These are phyloP conservation scores for Neofusicoccum ribis DNA, from an alignment of 2,329 filamentous ascomycete genomes.

Conservation along the genomic window DNA sequence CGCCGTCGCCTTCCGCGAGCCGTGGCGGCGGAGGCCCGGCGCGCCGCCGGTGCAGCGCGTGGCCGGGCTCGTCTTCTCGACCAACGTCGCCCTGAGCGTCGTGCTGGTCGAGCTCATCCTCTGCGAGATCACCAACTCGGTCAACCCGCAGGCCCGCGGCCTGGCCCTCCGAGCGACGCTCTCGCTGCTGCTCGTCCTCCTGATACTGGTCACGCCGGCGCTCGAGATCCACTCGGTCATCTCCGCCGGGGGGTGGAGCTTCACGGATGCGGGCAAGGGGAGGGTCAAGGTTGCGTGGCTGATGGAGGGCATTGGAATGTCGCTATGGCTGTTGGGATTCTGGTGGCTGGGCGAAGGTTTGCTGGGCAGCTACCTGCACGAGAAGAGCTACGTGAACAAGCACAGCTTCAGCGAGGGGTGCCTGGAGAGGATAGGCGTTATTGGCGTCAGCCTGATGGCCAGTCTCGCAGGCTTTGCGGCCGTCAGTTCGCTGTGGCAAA, in stretches of 20 bases:
- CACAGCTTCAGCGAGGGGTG: constrained; percentile 57
- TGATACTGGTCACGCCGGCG: constrained; percentile 75
- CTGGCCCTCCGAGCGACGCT: constrained; percentile 70
- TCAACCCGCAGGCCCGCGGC: constrained; percentile 66
- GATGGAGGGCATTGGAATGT: constrained; percentile 63
- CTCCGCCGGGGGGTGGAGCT: constrained; percentile 60
- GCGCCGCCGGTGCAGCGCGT: constrained; percentile 37
- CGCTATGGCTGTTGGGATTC: constrained; percentile 69
- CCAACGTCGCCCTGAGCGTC: constrained; percentile 73
- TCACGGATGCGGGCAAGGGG: constrained; percentile 50
- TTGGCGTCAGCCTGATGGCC: constrained; percentile 84
- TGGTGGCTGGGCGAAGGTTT: constrained; percentile 73
- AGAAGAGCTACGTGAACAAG: constrained; percentile 43
- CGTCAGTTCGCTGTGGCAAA: constrained; percentile 86
- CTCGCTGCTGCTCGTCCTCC: constrained; percentile 67
- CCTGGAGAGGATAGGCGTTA: constrained; percentile 71
- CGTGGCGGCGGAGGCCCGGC: constrained; percentile 9
- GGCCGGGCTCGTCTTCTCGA: constrained; percentile 68
- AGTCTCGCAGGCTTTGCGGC: constrained; percentile 85
- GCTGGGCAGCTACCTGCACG: constrained; percentile 54
- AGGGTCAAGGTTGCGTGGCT: constrained; percentile 64
- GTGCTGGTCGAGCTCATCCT: constrained; percentile 80
- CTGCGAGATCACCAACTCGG: constrained; percentile 76
- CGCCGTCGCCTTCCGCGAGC: constrained; percentile 28
- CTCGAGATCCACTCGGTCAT: constrained; percentile 72